Evolutionary conservation across 1,284 basidiomycete species (phyloP), one percentile per base, ranked within the genome.

Genomic region (Papiliotrema terrestris): DNA sequence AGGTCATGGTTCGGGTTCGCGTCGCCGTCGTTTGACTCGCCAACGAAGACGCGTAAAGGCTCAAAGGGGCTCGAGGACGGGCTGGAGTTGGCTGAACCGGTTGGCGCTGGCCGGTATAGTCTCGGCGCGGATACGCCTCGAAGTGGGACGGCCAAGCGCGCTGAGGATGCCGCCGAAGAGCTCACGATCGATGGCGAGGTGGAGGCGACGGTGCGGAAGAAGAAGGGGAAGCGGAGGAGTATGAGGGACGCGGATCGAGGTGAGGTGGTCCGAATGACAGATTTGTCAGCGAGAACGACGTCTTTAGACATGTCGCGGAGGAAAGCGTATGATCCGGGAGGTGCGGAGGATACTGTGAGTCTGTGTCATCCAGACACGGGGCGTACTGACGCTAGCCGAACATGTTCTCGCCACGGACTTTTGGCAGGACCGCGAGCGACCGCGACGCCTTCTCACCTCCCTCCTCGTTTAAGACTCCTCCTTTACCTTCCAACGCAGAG

Each of bases 1-100:
- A 56, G 67, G 29, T 71, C 69, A 44, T 74, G 72, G 72, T 72
- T 74, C 47, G 59, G 61, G 25, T 57, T 71, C 8, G 63, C 59
- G 11, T 65, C 62, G 15, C 57, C 59, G 14, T 51, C 39, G 37
- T 49, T 37, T 53, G 32, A 48, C 57, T 3, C 59, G 56, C 38
- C 60, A 50, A 23, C 14, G 4, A 22, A 49, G 25, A 45, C 19
- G 20, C 15, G 43, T 23, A 45, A 54, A 56, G 25, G 45, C 45
- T 47, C 45, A 8, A 15, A 23, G 20, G 48, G 25, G 36, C 23
- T 42, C 14, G 32, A 38, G 11, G 36, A 19, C 35, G 48, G 15
- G 20, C 20, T 45, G 39, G 39, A 41, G 39, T n/a, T 41, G 39
- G 17, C 43, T 8, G 43, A 23, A 22, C 19, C 20, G 35, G 39